Percentiles rank a stretch among this genome's conserved stretches.
These are phyloP conservation scores for Penicillium samsonianum DNA, from an alignment of 495 filamentous ascomycete species.

Conservation along the genomic window DNA sequence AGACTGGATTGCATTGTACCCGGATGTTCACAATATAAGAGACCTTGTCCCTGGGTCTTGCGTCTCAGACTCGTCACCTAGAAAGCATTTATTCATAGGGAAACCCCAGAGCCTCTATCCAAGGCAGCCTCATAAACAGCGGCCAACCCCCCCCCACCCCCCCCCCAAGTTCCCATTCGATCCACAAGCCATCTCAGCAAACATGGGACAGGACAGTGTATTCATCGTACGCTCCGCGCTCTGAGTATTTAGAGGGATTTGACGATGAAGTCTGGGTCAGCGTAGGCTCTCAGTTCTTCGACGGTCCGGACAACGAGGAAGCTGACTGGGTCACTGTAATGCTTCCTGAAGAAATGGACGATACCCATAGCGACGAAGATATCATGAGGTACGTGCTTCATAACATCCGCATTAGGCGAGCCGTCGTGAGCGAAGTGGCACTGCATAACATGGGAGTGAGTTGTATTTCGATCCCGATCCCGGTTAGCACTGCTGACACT, in stretches of 20 bases:
- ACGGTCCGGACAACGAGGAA: not conserved
- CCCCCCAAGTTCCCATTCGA: not conserved
- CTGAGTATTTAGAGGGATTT: not conserved
- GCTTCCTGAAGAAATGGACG: not conserved
- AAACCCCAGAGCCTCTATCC: not conserved
- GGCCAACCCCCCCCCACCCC: too few relatives aligned
- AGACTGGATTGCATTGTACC: not conserved
- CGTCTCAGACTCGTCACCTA: not conserved
- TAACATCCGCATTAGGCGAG: not conserved
- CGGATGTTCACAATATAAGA: not conserved
- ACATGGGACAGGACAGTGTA: not conserved
- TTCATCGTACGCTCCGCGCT: not conserved
- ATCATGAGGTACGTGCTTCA: not conserved
- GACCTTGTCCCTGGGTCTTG: too few relatives aligned
- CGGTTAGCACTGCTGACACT: not conserved
- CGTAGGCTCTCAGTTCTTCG: not conserved
- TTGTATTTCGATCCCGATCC: not conserved
- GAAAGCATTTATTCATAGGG: too few relatives aligned
- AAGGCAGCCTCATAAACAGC: not conserved
- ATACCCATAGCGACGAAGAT: not conserved
- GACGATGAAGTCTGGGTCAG: not conserved
- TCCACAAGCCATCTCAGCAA: not conserved
- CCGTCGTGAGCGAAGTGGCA: not conserved
- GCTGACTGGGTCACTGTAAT: constrained; percentile 1
- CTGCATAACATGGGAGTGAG: not conserved